Percentiles rank a stretch among this genome's conserved stretches.
These are phyloP conservation scores for Penicillium pancosmium DNA, from an alignment of 495 filamentous ascomycete species.

Conservation along the genomic window DNA sequence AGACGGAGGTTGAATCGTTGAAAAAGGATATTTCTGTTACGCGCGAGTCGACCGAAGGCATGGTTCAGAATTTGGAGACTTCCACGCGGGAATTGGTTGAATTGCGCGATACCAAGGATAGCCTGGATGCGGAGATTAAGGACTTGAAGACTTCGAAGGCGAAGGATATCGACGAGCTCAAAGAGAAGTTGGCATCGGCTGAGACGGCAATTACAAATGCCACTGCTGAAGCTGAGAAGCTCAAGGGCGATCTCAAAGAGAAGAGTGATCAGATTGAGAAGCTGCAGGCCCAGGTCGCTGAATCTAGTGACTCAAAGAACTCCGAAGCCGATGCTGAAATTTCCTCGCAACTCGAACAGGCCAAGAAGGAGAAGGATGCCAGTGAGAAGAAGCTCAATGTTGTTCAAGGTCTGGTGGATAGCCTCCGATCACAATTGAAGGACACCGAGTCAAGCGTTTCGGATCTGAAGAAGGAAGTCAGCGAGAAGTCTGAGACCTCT, in stretches of 20 bases:
- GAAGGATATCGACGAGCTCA: constrained; percentile 45
- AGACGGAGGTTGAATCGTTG: constrained; percentile 60
- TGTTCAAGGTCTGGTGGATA: constrained; percentile 56
- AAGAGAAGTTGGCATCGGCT: constrained; percentile 40
- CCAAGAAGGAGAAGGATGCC: constrained; percentile 45
- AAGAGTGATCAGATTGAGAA: constrained; percentile 56
- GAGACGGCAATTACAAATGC: constrained; percentile 52
- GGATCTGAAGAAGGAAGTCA: constrained; percentile 44
- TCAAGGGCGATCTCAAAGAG: constrained; percentile 58
- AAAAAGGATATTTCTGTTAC: constrained; percentile 56
- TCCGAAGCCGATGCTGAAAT: constrained; percentile 40
- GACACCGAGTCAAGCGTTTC: constrained; percentile 51
- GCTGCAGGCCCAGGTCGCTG: constrained; percentile 44
- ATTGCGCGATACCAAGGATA: constrained; percentile 59
- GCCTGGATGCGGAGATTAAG: constrained; percentile 51
- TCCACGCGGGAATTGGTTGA: constrained; percentile 61
- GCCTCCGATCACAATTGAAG: constrained; percentile 51
- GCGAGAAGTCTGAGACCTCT: constrained; percentile 32
- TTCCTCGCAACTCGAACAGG: constrained; percentile 35
- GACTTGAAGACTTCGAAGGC: constrained; percentile 33
- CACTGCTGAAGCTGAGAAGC: constrained; percentile 48
- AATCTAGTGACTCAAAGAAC: constrained; percentile 45
- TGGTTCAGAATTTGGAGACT: constrained; percentile 64
- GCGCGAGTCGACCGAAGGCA: constrained; percentile 65
- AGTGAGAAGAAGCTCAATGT: constrained; percentile 55